Evolutionary conservation across 1,139 yeast species (phyloP).

Genomic region (Suhomyces guaymorum): DNA sequence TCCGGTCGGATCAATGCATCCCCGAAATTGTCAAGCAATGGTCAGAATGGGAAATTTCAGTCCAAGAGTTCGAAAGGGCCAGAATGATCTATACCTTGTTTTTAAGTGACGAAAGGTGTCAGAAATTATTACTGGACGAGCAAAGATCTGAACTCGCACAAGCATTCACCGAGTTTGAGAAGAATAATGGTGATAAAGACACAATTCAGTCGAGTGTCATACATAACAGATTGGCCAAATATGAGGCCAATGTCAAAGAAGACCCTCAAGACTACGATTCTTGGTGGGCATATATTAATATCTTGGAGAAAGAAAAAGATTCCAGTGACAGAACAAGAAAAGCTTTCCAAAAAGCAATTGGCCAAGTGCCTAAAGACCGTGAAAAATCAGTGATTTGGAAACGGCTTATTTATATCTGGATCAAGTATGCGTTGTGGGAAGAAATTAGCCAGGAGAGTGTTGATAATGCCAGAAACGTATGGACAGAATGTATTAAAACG

Average conservation of each 20-base stretch:
- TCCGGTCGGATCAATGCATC: slow-evolving; percentile 19
- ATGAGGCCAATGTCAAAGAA: slow-evolving; percentile 48
- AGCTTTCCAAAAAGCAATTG: slow-evolving; percentile 50
- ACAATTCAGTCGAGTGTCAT: slow-evolving; percentile 55
- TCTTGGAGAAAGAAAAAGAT: slow-evolving; percentile 10
- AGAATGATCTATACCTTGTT: slow-evolving; percentile 60
- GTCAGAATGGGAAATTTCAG: slow-evolving; percentile 73
- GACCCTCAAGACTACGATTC: slow-evolving; percentile 66
- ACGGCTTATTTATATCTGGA: slow-evolving; percentile 69
- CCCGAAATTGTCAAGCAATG: slow-evolving; percentile 44
- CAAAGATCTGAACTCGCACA: slow-evolving; percentile 45
- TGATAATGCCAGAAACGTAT: slow-evolving; percentile 51
- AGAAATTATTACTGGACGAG: slow-evolving; percentile 39
- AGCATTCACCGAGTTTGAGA: slow-evolving; percentile 61
- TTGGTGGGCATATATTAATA: slow-evolving; percentile 75
- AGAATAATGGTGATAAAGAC: slow-evolving; percentile 57
- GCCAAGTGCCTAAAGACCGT: slow-evolving; percentile 31
- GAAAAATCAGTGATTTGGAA: slow-evolving; percentile 59
- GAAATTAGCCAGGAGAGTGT: slow-evolving; percentile 52
- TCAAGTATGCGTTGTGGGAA: slow-evolving; percentile 61
- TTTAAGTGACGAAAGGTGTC: slow-evolving; percentile 31
- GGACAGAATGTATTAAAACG: slow-evolving; percentile 47
- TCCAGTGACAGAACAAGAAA: slow-evolving; percentile 5
- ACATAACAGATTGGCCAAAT: slow-evolving; percentile 54
- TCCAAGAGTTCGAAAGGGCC: slow-evolving; percentile 65